A percentile compares a stretch with the other conserved stretches of the same genome.
phyloP scores from a whole-genome alignment of 305 asterid species.

The Striga hermonthica region DNA sequence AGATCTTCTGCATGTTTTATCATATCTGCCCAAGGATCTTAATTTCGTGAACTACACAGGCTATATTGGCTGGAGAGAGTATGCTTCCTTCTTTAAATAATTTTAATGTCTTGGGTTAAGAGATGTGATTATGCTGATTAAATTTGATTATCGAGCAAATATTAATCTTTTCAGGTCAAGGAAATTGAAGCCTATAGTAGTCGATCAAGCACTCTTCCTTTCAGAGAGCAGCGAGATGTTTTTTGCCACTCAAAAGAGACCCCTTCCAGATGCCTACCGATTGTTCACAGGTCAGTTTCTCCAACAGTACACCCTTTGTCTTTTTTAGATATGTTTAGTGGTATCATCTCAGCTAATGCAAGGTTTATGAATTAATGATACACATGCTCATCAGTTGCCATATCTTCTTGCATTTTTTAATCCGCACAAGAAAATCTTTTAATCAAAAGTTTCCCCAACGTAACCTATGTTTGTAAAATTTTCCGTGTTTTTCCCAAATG shows the following conservation, averaged over 20 bases:
- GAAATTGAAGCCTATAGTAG: constrained; percentile 78
- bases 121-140: not conserved
- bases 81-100: constrained; percentile 32
- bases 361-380: too few species aligned
- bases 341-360: not conserved
- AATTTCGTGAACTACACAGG: constrained; percentile 88
- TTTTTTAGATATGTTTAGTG: constrained; percentile 1
- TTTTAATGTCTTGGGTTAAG: not conserved
- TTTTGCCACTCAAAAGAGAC: constrained; percentile 77
- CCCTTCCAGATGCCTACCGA: constrained; percentile 75
- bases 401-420: too few species aligned
- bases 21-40: constrained; percentile 82
- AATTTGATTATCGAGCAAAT: not conserved
- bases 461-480: too few species aligned
- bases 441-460: too few species aligned
- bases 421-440: too few species aligned
- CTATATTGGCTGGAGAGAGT: constrained; percentile 98
- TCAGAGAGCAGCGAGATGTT: constrained; percentile 57
- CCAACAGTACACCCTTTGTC: not conserved
- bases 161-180: constrained; percentile 47
- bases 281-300: constrained; percentile 56
- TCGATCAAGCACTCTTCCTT: constrained; percentile 81
- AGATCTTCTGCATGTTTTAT: constrained; percentile 92
- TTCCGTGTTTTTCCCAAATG: not conserved
- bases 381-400: too few species aligned